Percentiles rank a stretch among this genome's conserved stretches.
Evolutionary conservation across 2,329 filamentous ascomycete species (phyloP).

Genomic region (Fusarium algeriense): DNA sequence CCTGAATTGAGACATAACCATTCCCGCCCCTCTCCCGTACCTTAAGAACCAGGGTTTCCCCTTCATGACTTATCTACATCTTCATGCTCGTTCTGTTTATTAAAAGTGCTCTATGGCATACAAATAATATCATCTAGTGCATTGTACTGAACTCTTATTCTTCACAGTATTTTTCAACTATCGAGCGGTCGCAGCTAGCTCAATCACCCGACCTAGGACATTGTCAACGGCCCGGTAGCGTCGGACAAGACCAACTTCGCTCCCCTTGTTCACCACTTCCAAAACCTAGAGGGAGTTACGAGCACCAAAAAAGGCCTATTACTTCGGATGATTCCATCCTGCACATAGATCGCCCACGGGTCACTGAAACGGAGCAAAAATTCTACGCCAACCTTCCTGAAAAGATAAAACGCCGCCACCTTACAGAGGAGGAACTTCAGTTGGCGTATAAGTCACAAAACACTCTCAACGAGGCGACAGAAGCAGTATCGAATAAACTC

Average conservation of each 20-base stretch:
- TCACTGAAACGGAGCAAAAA: constrained; percentile 68
- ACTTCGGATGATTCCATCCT: constrained; percentile 34
- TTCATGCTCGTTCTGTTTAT: constrained; percentile 15
- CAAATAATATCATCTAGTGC: not conserved
- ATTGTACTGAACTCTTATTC: constrained; percentile 33
- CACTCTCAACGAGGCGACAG: constrained; percentile 55
- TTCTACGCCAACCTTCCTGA: constrained; percentile 79
- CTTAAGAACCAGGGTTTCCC: constrained; percentile 45
- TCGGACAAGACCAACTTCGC: constrained; percentile 32
- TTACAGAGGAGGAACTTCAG: constrained; percentile 78
- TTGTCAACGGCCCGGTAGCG: constrained; percentile 33
- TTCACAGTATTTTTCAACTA: constrained; percentile 76
- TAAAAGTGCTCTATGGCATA: constrained; percentile 6
- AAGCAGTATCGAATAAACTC: constrained; percentile 31
- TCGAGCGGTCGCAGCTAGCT: constrained; percentile 76
- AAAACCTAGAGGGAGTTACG: constrained; percentile 32
- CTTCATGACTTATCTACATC: constrained; percentile 27
- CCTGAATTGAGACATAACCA: constrained; percentile 56
- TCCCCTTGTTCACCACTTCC: constrained; percentile 20
- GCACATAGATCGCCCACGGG: constrained; percentile 45
- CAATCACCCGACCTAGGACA: constrained; percentile 53
- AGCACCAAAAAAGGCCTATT: constrained; percentile 32
- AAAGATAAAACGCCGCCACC: constrained; percentile 77
- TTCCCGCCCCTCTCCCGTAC: constrained; percentile 47
- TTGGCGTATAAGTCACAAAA: constrained; percentile 56